Evolutionary conservation across 441 rosid genomes (phyloP).

Genomic region (Syzygium malaccense): DNA sequence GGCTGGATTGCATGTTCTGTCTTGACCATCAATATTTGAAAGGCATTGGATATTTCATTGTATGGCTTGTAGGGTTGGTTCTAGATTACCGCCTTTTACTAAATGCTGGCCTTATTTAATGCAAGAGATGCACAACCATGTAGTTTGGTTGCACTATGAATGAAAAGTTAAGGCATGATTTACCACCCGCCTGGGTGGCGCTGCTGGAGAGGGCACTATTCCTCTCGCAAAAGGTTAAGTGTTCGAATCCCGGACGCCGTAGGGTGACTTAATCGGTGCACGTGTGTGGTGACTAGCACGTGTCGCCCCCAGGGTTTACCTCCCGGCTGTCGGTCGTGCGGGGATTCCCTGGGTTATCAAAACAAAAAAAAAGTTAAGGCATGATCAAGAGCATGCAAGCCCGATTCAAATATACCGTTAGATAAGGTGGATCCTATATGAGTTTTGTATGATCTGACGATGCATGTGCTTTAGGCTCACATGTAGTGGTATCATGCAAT

Average conservation of each 20-base stretch:
- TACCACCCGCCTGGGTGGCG: too few relatives aligned
- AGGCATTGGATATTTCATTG: background rate
- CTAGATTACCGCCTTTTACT: background rate
- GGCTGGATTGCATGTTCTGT: background rate
- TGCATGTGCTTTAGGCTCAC: background rate
- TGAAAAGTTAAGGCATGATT: background rate
- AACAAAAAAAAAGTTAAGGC: background rate
- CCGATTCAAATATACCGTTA: background rate
- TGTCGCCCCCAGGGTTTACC: too few relatives aligned
- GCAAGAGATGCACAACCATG: background rate
- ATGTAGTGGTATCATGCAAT: background rate
- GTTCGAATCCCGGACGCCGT: too few relatives aligned
- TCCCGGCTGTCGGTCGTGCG: too few relatives aligned
- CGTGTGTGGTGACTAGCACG: too few relatives aligned
- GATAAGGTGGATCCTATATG: background rate
- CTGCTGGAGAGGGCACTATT: too few relatives aligned
- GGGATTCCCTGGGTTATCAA: too few relatives aligned
- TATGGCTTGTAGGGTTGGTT: background rate
- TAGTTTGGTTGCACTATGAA: background rate
- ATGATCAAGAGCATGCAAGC: background rate
- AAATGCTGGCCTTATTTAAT: background rate
- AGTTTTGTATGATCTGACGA: background rate
- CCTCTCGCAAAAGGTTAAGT: too few relatives aligned
- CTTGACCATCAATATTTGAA: background rate
- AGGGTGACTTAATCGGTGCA: too few relatives aligned